Evolutionary conservation across 2,329 filamentous ascomycete species (phyloP), one percentile per base, ranked within the genome.

Genomic region (Dothidotthia symphoricarpi): DNA sequence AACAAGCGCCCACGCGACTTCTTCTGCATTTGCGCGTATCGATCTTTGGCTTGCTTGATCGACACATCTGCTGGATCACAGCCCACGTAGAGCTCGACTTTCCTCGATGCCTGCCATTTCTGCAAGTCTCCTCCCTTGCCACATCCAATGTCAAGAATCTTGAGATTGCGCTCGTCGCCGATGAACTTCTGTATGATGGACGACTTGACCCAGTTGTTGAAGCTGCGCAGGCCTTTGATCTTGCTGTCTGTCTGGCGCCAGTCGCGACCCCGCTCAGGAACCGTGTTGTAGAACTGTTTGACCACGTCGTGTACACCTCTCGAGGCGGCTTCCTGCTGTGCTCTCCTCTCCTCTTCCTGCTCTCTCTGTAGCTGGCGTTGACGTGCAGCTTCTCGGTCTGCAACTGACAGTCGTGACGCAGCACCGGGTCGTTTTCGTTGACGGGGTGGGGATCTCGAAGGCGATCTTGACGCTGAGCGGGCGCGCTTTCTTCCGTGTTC

Each of bases 171-270:
- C 40, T 67, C 64, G 24, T 73, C 69, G 32, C 69, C 68, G 26
- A 64, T 64, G 70, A 96, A 97, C 64, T 95, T 96, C 64, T 97
- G 90, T 53, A 98, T 97, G 53, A 97, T 81, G 33, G 87, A 91
- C 62, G 88, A 95, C 75, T 98, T 98, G 70, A 98, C 80, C 93
- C 93, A 98, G 68, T 98, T 98, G 72, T 98, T 98, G 75, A 95
- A 93, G 52, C 86, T 88, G 36, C 93, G 82, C 36, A 98, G 73
- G 1, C 93, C 93, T 70, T 94, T 95, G 73, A 98, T 98, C 58
- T 87, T 85, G 67, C 87, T 95, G 59, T 95, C 89, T 6, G 88
- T 95, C 64, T 86, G 88, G 33, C 93, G 82, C 91, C 93, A 98
- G 59, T 96, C 89, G 36, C 91, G 82, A 10, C 93, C 93, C 19